A percentile compares a stretch with the other conserved stretches of the same genome.
Evolutionary conservation across 2,329 filamentous ascomycete species (phyloP).

Genomic region (Geosmithia flava): DNA sequence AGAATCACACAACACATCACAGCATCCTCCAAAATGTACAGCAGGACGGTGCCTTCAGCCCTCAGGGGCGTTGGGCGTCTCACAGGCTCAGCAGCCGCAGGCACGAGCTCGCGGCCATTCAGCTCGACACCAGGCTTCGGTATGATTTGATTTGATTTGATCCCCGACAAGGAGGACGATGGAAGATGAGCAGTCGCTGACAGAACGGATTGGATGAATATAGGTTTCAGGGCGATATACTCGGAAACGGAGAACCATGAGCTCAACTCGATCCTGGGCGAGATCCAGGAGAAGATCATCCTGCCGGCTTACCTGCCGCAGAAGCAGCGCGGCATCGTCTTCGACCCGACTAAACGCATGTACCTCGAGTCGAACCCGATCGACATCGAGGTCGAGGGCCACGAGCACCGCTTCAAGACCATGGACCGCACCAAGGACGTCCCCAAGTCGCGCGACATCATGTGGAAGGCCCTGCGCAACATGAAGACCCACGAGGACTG

Average conservation of each 20-base stretch:
- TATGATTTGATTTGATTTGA: slow-evolving; percentile 7
- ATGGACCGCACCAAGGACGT: slow-evolving; percentile 28
- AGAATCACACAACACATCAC: background rate
- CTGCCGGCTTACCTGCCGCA: slow-evolving; percentile 45
- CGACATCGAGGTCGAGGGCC: slow-evolving; percentile 44
- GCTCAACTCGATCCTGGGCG: slow-evolving; percentile 38
- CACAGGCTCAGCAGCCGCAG: background rate
- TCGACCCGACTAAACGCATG: slow-evolving; percentile 29
- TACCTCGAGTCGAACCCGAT: slow-evolving; percentile 42
- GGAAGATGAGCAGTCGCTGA: background rate
- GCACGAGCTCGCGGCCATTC: slow-evolving; percentile 10
- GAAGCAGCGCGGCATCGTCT: slow-evolving; percentile 40
- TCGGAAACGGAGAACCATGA: slow-evolving; percentile 35
- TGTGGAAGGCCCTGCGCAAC: slow-evolving; percentile 23
- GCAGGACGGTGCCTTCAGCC: slow-evolving; percentile 6
- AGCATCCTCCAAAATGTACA: slow-evolving; percentile 1
- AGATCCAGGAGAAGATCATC: slow-evolving; percentile 46
- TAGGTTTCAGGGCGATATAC: slow-evolving; percentile 30
- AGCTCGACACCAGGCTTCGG: slow-evolving; percentile 15
- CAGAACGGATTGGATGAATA: slow-evolving; percentile 4
- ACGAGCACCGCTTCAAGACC: slow-evolving; percentile 37
- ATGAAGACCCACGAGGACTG: slow-evolving; percentile 39
- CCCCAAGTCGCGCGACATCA: slow-evolving; percentile 25
- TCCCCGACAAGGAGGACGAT: background rate
- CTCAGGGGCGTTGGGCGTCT: slow-evolving; percentile 10